Conservation (phyloP, 164 flowering plant species). For the Vitis cinerea region DNA sequence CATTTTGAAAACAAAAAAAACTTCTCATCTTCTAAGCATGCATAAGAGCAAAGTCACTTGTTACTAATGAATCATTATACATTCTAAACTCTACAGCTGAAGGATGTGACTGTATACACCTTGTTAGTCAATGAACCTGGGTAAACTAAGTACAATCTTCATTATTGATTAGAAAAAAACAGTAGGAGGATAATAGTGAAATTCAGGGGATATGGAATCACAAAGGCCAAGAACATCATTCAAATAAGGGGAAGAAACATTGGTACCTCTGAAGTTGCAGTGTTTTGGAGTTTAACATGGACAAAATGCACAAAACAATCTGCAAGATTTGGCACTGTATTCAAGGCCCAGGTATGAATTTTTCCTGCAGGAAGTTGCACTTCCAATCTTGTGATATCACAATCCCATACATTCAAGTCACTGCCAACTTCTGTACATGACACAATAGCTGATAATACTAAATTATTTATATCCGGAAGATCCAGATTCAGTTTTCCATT, state of each 20-base stretch:
- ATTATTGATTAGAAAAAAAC: no score
- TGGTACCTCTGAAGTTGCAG: slow-evolving; percentile 49
- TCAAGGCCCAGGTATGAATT: slow-evolving; percentile 66
- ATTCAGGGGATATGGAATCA: neutral
- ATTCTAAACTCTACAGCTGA: no score
- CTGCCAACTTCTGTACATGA: slow-evolving; percentile 49
- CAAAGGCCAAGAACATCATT: neutral
- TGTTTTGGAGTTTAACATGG: slow-evolving; percentile 43
- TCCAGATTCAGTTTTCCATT: slow-evolving; percentile 15
- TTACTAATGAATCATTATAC: no score
- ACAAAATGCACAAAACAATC: slow-evolving; percentile 63
- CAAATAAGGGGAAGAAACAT: neutral
- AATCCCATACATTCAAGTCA: slow-evolving; percentile 44
- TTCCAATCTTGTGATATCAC: slow-evolving; percentile 32
- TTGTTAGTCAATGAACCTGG: no score
- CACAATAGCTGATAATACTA: slow-evolving; percentile 60
- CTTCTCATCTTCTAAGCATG: no score
- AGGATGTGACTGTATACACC: no score
- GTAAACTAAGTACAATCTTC: no score
- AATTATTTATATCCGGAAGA: slow-evolving; percentile 66
- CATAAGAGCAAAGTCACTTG: no score
- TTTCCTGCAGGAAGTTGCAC: slow-evolving; percentile 57
- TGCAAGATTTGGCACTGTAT: slow-evolving; percentile 61
- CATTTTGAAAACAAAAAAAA: no score
- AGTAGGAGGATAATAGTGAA: neutral